phyloP scores from a whole-genome alignment of 2,329 filamentous ascomycete species.

The Nemania abortiva region DNA sequence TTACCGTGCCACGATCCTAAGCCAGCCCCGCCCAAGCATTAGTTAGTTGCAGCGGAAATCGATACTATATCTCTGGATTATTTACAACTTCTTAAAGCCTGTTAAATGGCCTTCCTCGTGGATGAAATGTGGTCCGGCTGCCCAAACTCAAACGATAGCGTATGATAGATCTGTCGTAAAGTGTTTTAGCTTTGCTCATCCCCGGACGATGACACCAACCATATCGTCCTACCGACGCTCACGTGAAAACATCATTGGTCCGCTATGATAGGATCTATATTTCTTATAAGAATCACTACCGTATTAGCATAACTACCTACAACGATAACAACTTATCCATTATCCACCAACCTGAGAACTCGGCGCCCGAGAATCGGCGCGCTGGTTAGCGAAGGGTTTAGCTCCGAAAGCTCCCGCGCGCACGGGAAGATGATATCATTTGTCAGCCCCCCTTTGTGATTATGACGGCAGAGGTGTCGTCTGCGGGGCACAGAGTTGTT shows the following conservation, averaged over 20 bases:
- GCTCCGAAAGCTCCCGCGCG: conserved; percentile 33
- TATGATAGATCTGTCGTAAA: not conserved
- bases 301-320: not conserved
- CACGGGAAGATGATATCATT: conserved; percentile 48
- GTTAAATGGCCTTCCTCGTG: not conserved
- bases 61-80: not conserved
- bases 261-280: not conserved
- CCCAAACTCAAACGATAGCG: not conserved
- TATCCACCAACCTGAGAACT: not conserved
- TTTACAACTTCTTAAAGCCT: not conserved
- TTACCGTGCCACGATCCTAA: not conserved
- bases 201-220: not conserved
- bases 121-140: not conserved
- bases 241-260: too few species aligned
- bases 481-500: conserved; percentile 42
- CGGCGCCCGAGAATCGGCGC: conserved; percentile 36
- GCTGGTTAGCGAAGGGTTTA: conserved; percentile 21
- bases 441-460: conserved; percentile 44
- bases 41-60: not conserved
- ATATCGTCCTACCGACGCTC: not conserved
- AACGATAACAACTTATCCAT: not conserved
- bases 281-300: not conserved
- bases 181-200: not conserved
- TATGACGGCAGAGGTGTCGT: conserved; percentile 45
- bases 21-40: too few species aligned